phyloP scores from a whole-genome alignment of 139 green algal species.

The Haematococcus lacustris region DNA sequence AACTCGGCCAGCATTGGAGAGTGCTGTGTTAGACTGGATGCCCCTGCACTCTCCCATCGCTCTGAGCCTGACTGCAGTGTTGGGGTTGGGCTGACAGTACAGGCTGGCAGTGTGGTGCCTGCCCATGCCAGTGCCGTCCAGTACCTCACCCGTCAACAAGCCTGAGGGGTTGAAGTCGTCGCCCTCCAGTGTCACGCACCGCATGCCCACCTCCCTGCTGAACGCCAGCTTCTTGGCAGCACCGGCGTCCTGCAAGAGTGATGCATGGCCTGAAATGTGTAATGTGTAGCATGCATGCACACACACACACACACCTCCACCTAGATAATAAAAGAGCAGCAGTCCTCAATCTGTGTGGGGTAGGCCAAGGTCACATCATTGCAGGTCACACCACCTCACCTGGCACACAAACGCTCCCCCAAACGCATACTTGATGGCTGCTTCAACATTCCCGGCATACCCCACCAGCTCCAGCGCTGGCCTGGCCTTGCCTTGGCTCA shows the following conservation, averaged over 20 bases:
- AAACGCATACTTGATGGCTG: conserved; percentile 93
- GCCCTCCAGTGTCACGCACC: conserved; percentile 93
- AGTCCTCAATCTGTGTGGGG: not conserved
- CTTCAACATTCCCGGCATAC: conserved; percentile 56
- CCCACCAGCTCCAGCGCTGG: conserved; percentile 84
- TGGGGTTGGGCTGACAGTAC: too few relatives aligned
- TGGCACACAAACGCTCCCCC: conserved; percentile 90
- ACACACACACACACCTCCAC: too few relatives aligned
- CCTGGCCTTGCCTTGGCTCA: conserved; percentile 50
- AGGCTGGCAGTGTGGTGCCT: too few relatives aligned
- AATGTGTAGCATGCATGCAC: too few relatives aligned
- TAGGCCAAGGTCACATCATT: not conserved
- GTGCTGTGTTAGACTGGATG: too few relatives aligned
- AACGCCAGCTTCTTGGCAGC: conserved; percentile 92
- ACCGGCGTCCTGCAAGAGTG: conserved; percentile 55
- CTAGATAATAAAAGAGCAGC: too few relatives aligned
- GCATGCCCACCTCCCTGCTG: conserved; percentile 66
- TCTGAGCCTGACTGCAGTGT: too few relatives aligned
- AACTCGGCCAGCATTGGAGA: too few relatives aligned
- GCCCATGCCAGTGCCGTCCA: too few relatives aligned
- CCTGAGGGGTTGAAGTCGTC: conserved; percentile 91
- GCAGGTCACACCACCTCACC: conserved; percentile 37
- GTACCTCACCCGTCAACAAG: conserved; percentile 22
- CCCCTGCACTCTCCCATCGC: too few relatives aligned
- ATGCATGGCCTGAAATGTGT: too few relatives aligned